phyloP scores from a whole-genome alignment of 129 eudicot species.

The Lonicera japonica region DNA sequence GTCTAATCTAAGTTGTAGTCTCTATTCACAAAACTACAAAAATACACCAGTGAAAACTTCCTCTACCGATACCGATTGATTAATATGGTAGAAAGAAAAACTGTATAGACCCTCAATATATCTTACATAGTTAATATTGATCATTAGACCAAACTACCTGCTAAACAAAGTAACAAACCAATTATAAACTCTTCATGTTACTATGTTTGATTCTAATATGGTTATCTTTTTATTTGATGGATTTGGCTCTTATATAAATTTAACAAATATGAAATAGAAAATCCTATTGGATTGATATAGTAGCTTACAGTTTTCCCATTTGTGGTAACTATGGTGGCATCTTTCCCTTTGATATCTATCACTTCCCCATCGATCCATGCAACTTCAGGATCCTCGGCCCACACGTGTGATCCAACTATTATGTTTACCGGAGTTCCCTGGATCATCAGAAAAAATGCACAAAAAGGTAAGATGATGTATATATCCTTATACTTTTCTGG shows the following conservation, averaged over 20 bases:
- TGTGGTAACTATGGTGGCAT: conserved; percentile 67
- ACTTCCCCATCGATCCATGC: conserved; percentile 99
- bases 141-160: no score
- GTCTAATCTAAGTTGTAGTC: no score
- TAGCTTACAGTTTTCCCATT: conserved; percentile 75
- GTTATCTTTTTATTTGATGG: not conserved
- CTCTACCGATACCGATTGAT: no score
- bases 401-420: conserved; percentile 92
- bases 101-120: no score
- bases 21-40: no score
- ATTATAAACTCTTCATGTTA: not conserved
- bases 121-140: no score
- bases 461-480: not conserved
- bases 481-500: not conserved
- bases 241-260: not conserved
- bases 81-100: no score
- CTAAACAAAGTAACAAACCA: no score
- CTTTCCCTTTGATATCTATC: conserved; percentile 53
- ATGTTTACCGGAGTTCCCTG: conserved; percentile 95
- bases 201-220: not conserved
- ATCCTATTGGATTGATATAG: conserved; percentile 1
- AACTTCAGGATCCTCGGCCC: conserved; percentile 85
- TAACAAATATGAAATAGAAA: conserved; percentile 14
- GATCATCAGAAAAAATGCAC: conserved; percentile 26
- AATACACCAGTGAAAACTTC: no score